Base-by-base conservation (phyloP, 2,329 filamentous ascomycete species). In the Xylaria sp. region DNA sequence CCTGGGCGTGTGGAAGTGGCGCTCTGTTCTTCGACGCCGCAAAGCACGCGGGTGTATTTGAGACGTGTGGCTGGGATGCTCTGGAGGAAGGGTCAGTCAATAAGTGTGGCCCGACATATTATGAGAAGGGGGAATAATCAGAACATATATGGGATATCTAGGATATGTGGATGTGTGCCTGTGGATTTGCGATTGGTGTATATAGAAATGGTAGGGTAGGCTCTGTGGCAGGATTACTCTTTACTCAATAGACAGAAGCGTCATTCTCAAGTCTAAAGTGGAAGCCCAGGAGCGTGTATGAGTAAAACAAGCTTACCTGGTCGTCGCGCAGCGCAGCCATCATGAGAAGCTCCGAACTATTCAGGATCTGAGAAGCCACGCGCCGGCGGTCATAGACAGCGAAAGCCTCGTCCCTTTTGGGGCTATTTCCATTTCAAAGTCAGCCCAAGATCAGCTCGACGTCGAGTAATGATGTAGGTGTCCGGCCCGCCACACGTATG, bases 301-400 rank as follows among this genome's bases (percentile, higher is more conserved):
- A n/a, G 17, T 3, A 6, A 42, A 42, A 13, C 7, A 10, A 45
- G 80, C 85, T 72, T 74, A 90, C 88, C 71, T 88, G 84, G 36
- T 82, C 81, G 33, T 81, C 80, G 69, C 83, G 83, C 69, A 85
- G 82, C 1, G 88, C 85, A 47, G 87, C 83, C 80, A 87, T 87
- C 81, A 88, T 86, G 54, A 90, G 77, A 63, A 86, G 77, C 73
- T 89, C 87, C 0, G 87, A 87, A 29, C 77, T 83, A 69, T 87
- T 85, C 2, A 90, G 81, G 44, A 89, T 81, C 11, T 83, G 79
- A 22, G 84, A 79, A 13, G 87, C 87, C 68, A 83, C 81, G 50
- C 83, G 80, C 15, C 83, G 82, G 3, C 79, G 78, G 68, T 87
- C 83, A 3, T 75, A 71, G 15, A 78, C 76, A 54, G 77, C 77